These are phyloP conservation scores for Cladobotryum protrusum DNA, from an alignment of 2,329 filamentous ascomycete species.

Conservation along the genomic window DNA sequence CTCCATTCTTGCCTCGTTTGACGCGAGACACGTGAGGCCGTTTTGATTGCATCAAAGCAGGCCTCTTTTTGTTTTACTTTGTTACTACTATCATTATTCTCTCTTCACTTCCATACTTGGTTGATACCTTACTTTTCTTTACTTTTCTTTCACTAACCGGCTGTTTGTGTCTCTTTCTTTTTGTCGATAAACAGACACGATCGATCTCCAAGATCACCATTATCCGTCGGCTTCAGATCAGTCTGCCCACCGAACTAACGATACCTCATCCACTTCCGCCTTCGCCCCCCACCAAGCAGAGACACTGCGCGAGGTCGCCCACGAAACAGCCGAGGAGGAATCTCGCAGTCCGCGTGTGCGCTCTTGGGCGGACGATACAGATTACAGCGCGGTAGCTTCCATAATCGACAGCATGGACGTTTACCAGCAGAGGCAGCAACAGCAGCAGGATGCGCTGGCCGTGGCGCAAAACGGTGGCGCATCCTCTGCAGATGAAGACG, in stretches of 20 bases:
- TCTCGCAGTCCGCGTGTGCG: constrained; percentile 45
- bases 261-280: constrained; percentile 34
- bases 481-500: constrained; percentile 55
- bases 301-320: constrained; percentile 71
- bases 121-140: neutral
- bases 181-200: constrained; percentile 59
- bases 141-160: constrained; percentile 15
- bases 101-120: neutral
- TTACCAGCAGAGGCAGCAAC: constrained; percentile 24
- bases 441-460: constrained; percentile 52
- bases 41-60: neutral
- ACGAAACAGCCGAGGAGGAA: constrained; percentile 70
- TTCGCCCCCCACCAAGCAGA: constrained; percentile 79
- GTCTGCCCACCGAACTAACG: constrained; percentile 27
- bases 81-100: neutral
- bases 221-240: constrained; percentile 83
- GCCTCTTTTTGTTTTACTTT: neutral
- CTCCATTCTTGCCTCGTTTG: neutral
- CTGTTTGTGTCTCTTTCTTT: constrained; percentile 9
- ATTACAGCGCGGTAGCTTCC: constrained; percentile 13
- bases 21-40: neutral
- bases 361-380: constrained; percentile 45
- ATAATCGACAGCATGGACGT: constrained; percentile 27
- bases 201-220: constrained; percentile 84
- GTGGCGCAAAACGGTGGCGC: constrained; percentile 56